Conservation (phyloP, 2,329 filamentous ascomycete species). For the Dothistroma pini region DNA sequence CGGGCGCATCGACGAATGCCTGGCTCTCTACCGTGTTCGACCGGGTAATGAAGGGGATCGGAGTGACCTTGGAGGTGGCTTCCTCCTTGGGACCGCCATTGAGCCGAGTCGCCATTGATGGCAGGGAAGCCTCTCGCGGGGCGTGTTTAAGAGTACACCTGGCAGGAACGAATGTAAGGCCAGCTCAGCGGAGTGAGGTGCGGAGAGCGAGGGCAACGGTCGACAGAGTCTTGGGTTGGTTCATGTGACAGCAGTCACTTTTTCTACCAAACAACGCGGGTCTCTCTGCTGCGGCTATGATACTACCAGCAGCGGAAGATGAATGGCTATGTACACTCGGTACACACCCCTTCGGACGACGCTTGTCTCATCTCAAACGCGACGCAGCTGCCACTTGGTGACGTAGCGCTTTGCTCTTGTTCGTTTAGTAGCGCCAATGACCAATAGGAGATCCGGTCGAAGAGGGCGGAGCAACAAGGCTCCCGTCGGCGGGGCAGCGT, state of each 20-base stretch:
- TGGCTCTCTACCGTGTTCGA: conserved; percentile 31
- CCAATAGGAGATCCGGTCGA: not conserved
- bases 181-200: not conserved
- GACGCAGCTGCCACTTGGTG: not conserved
- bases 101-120: conserved; percentile 7
- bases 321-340: not conserved
- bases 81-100: conserved; percentile 6
- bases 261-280: not conserved
- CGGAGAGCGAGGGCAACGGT: not conserved
- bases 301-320: not conserved
- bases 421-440: not conserved
- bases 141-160: not conserved
- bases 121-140: not conserved
- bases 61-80: conserved; percentile 8
- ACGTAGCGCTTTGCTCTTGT: not conserved
- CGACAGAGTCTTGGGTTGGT: not conserved
- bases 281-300: not conserved
- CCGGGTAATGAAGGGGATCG: conserved; percentile 16
- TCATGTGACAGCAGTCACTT: not conserved
- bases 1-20: conserved; percentile 31
- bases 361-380: not conserved
- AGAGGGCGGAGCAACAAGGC: too few species aligned
- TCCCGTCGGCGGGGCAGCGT: too few species aligned
- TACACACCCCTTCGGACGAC: not conserved
- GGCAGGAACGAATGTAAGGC: not conserved